Percentiles rank a stretch among this genome's conserved stretches.
phyloP scores from a whole-genome alignment of 2,329 filamentous ascomycete species.

The Trichoderma sp. region DNA sequence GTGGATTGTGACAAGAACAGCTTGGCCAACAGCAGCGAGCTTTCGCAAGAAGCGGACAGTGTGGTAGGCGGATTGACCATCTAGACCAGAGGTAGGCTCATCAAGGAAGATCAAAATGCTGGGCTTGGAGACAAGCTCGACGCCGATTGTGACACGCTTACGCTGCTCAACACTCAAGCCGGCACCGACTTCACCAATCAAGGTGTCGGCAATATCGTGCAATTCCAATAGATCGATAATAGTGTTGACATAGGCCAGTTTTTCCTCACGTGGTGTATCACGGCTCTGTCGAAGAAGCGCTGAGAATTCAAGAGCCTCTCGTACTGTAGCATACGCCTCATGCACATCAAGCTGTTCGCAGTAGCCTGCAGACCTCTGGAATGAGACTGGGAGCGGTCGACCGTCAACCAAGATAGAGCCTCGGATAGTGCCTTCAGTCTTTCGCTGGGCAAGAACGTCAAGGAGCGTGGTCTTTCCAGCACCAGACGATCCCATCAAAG shows the following conservation, averaged over 20 bases:
- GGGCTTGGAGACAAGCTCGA: constrained; percentile 61
- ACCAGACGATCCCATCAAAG: constrained; percentile 77
- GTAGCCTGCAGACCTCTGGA: constrained; percentile 77
- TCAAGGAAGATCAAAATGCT: constrained; percentile 60
- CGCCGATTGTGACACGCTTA: constrained; percentile 58
- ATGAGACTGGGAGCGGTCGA: constrained; percentile 65
- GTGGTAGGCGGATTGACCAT: constrained; percentile 66
- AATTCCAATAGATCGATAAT: constrained; percentile 65
- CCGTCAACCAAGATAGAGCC: constrained; percentile 78
- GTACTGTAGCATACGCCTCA: constrained; percentile 65
- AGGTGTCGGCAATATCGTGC: constrained; percentile 46
- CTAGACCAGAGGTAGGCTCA: constrained; percentile 63
- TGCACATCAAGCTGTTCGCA: constrained; percentile 82
- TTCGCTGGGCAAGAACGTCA: constrained; percentile 76
- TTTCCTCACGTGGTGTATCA: constrained; percentile 62
- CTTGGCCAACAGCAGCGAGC: constrained; percentile 63
- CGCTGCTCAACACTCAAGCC: constrained; percentile 53
- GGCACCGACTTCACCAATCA: constrained; percentile 51
- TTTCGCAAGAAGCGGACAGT: constrained; percentile 65
- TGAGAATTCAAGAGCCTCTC: constrained; percentile 64
- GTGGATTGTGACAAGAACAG: constrained; percentile 68
- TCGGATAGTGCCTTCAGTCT: constrained; percentile 72
- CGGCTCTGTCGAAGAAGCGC: constrained; percentile 68
- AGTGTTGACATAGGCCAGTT: constrained; percentile 72
- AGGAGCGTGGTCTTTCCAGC: constrained; percentile 85